Conservation (phyloP, 139 green algal genomes). For the Chlorella ohadii region DNA sequence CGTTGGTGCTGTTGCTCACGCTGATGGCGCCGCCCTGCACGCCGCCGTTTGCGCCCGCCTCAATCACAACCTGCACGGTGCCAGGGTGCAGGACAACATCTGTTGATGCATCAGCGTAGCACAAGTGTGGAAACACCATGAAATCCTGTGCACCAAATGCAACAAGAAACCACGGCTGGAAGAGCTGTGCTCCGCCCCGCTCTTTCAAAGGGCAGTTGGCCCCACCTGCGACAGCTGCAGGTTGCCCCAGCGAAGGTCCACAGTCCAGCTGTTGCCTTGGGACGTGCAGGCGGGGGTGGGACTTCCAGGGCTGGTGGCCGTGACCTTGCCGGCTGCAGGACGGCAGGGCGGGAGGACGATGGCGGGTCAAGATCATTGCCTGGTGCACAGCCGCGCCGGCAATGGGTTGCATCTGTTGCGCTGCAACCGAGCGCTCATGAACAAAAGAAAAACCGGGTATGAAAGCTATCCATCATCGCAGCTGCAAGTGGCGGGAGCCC, state of each 20-base stretch:
- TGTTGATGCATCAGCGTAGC: no score
- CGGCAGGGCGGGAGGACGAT: no score
- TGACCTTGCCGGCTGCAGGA: not conserved
- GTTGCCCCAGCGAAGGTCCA: constrained; percentile 14
- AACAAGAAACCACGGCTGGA: no score
- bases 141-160: no score
- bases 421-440: not conserved
- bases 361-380: no score
- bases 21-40: not conserved
- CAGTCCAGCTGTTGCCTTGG: not conserved
- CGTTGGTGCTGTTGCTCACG: not conserved
- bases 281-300: not conserved
- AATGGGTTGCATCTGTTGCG: not conserved
- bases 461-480: no score
- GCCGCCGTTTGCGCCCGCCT: not conserved
- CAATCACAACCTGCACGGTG: constrained; percentile 3
- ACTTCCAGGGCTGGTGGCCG: not conserved
- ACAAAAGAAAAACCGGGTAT: no score
- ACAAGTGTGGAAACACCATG: no score
- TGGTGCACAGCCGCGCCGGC: no score
- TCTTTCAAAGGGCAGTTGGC: no score
- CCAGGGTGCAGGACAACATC: not conserved
- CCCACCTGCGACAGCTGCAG: constrained; percentile 8
- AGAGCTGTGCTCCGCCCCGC: no score
- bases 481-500: no score